phyloP scores from a whole-genome alignment of 2,329 filamentous ascomycete genomes.

The Penicillium sp. region DNA sequence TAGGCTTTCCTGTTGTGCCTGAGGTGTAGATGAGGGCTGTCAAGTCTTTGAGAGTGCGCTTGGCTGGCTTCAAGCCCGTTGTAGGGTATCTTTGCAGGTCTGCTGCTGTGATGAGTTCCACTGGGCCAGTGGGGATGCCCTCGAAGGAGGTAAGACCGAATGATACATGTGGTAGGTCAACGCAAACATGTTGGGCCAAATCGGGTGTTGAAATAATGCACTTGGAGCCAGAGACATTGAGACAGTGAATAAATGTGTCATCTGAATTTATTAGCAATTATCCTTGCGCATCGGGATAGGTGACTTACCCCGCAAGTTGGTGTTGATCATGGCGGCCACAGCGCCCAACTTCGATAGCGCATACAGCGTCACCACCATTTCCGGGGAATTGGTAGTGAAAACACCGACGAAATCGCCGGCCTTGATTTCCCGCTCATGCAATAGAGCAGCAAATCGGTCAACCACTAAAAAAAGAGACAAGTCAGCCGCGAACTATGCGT shows the following conservation, averaged over 20 bases:
- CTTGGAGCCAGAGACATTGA: conserved; percentile 43
- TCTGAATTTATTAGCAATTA: conserved; percentile 26
- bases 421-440: conserved; percentile 39
- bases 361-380: conserved; percentile 48
- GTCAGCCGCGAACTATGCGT: background rate
- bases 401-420: conserved; percentile 47
- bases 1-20: conserved; percentile 51
- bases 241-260: conserved; percentile 48
- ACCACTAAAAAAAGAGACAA: conserved; percentile 34
- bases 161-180: conserved; percentile 37
- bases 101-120: conserved; percentile 25
- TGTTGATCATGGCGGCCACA: conserved; percentile 49
- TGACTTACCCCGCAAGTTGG: conserved; percentile 46
- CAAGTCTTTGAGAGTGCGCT: conserved; percentile 37
- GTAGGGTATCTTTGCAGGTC: conserved; percentile 29
- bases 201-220: conserved; percentile 49
- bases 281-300: background rate
- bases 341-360: conserved; percentile 50
- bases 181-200: conserved; percentile 36
- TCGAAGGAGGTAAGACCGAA: conserved; percentile 43
- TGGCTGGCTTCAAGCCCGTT: conserved; percentile 28
- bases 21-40: conserved; percentile 49
- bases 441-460: conserved; percentile 45
- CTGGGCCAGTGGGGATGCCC: conserved; percentile 17
- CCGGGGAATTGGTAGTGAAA: conserved; percentile 51